Evolutionary conservation across 768 basidiomycete genomes (phyloP).

Genomic region (Leccinum boreale): DNA sequence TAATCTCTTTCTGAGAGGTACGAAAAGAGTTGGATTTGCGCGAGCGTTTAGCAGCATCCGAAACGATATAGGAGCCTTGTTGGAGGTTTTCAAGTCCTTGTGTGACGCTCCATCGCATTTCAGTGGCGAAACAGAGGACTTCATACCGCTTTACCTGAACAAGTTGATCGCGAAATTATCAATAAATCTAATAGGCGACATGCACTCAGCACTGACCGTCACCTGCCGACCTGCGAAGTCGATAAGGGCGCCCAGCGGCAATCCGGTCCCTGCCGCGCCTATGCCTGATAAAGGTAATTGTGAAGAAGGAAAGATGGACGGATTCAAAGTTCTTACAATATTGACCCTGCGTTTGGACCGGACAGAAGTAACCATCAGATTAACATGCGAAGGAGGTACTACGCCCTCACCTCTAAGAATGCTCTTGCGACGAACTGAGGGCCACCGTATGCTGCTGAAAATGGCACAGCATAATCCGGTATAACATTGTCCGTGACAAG

Average conservation of each 20-base stretch:
- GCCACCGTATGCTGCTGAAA: constrained; percentile 25
- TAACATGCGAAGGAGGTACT: not conserved
- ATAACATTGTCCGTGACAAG: constrained; percentile 26
- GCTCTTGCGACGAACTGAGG: constrained; percentile 29
- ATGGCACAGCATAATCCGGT: constrained; percentile 28
- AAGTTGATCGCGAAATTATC: not conserved
- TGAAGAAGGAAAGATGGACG: not conserved
- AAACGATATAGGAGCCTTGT: constrained; percentile 21
- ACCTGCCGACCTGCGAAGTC: constrained; percentile 20
- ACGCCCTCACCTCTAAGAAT: constrained; percentile 17
- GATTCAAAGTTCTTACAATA: constrained; percentile 20
- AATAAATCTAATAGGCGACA: not conserved
- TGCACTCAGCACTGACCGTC: constrained; percentile 13
- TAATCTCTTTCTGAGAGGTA: not conserved
- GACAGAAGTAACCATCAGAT: not conserved
- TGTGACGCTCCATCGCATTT: constrained; percentile 24
- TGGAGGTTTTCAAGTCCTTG: constrained; percentile 4
- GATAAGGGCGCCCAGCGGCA: constrained; percentile 26
- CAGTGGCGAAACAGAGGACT: constrained; percentile 27
- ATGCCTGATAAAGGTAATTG: constrained; percentile 13
- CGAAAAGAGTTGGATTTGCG: not conserved
- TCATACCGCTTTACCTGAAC: constrained; percentile 26
- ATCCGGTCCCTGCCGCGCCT: constrained; percentile 25
- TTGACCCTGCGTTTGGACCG: constrained; percentile 16
- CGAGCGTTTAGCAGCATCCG: constrained; percentile 3